Conservation (phyloP, 352 stramenopile genomes). For the Phytophthora foliorum region DNA sequence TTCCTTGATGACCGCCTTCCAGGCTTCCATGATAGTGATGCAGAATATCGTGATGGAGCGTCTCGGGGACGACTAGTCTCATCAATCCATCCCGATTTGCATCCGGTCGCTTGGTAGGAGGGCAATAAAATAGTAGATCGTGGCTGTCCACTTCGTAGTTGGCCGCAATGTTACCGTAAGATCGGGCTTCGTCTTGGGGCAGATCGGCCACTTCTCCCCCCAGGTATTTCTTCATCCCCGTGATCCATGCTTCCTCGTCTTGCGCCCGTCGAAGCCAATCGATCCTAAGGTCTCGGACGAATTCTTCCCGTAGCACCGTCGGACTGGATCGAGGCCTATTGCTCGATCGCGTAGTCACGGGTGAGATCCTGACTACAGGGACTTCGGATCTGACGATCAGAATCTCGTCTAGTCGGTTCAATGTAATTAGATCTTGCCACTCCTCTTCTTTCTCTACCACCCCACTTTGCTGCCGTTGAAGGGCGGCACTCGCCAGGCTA, state of each 20-base stretch:
- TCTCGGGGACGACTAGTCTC: not conserved
- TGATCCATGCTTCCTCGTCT: not conserved
- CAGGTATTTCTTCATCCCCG: not conserved
- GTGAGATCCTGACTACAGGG: too few relatives aligned
- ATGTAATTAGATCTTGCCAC: not conserved
- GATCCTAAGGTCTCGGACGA: too few relatives aligned
- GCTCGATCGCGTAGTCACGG: too few relatives aligned
- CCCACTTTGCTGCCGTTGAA: too few relatives aligned
- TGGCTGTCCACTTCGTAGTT: too few relatives aligned
- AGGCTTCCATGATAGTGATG: not conserved
- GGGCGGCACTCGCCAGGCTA: not conserved
- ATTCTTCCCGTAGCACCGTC: too few relatives aligned
- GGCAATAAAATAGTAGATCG: too few relatives aligned
- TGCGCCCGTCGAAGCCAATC: not conserved
- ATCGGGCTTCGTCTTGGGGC: too few relatives aligned
- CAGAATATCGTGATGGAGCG: not conserved
- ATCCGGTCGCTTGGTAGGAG: not conserved
- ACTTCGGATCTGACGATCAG: too few relatives aligned
- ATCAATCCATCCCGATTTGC: not conserved
- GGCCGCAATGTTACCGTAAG: too few relatives aligned
- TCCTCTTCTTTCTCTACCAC: not conserved
- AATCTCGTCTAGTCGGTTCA: conserved; percentile 10
- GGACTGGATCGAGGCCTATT: too few relatives aligned
- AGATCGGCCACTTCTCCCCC: too few relatives aligned
- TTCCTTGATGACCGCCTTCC: not conserved